These are phyloP conservation scores for Fonsecaea monophora DNA, from an alignment of 2,329 filamentous ascomycete genomes.

Conservation along the genomic window DNA sequence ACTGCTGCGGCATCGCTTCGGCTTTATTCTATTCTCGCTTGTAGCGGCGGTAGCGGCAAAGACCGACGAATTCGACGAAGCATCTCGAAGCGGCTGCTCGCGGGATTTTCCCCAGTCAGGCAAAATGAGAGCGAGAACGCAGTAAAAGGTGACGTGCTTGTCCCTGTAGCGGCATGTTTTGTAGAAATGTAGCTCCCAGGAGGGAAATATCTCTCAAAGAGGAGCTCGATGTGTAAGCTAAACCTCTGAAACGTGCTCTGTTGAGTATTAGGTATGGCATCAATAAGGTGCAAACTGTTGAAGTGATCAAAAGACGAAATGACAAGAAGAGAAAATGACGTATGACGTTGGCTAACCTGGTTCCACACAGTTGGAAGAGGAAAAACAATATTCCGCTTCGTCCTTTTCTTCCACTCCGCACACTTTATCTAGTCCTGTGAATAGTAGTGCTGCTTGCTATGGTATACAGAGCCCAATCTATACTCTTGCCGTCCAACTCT, in stretches of 20 bases:
- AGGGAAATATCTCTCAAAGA: neutral
- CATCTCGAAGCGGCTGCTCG: neutral
- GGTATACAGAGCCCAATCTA: too few relatives aligned
- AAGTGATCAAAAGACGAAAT: neutral
- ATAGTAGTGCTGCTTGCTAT: neutral
- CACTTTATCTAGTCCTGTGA: neutral
- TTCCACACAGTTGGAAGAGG: neutral
- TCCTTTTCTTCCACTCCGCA: neutral
- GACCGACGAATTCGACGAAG: neutral
- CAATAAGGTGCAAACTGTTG: neutral
- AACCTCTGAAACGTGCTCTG: neutral
- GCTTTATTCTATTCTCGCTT: neutral
- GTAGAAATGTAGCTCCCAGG: too few relatives aligned
- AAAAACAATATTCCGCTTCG: neutral
- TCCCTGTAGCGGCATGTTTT: too few relatives aligned
- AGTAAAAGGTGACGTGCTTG: too few relatives aligned
- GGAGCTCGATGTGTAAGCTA: neutral
- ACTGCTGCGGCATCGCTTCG: conserved; percentile 8
- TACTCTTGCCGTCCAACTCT: neutral
- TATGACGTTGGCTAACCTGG: neutral
- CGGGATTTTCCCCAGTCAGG: neutral
- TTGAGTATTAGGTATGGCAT: neutral
- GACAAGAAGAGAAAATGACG: neutral
- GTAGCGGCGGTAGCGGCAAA: neutral
- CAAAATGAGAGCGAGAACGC: neutral